Base-by-base conservation (phyloP, 164 flowering plant species). In the Magnolia officinalis region DNA sequence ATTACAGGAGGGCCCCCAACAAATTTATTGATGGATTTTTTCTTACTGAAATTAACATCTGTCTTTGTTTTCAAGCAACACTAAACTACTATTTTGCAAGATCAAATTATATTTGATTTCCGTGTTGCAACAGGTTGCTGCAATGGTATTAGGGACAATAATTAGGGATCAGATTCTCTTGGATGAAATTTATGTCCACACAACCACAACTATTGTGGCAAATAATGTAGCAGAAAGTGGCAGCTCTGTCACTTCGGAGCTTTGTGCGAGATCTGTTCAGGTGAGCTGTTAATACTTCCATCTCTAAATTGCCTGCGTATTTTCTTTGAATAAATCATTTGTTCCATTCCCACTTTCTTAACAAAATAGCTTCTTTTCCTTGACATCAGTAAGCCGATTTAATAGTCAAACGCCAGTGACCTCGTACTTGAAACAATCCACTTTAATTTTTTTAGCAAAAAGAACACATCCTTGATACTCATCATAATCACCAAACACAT, bases 201-300 rank as follows among this genome's bases (percentile, higher is more conserved):
- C 74, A 72, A 72, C 74, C 49, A 72, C 74, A 72, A 72, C 74
- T 16, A 51, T 55, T 14, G 74, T 72, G 51, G 74, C 74, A 55
- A 72, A 72, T 55, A 72, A 72, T 72, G 74, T 72, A 55, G 74
- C 31, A 52, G 74, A 72, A 72, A 72, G 37, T 72, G 74, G 74
- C 20, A 65, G 74, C 63, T 72, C 74, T 13, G 49, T 72, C 4
- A 72, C 74, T 1, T 72, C 74, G 52, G 74, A 72, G 20, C 64
- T 72, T 10, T 10, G 74, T 72, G 74, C 45, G 14, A 72, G 23
- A 37, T 72, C 74, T 8, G 74, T 72, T 8, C 63, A 21, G 65
- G 74, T 72, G 52, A 52, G 65, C 65, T 72, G 11, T 51, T 24
- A 29, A 24, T 67, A 24, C 37, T 67, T 67, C 19, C 7, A 67